phyloP scores from a whole-genome alignment of 768 basidiomycete genomes.

The Butyriboletus loyo region DNA sequence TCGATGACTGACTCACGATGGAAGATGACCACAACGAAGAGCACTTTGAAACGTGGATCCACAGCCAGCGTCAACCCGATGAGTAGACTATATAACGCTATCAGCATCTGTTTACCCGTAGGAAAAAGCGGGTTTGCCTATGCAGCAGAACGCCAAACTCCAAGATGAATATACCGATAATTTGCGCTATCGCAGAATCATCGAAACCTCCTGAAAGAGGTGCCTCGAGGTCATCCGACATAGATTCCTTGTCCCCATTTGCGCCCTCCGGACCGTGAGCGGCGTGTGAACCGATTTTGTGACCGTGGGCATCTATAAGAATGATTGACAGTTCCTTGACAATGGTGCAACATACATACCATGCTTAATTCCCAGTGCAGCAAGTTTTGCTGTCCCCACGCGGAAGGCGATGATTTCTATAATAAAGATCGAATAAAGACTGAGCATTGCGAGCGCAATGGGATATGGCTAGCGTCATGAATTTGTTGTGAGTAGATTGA shows the following conservation, averaged over 20 bases:
- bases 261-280: constrained; percentile 67
- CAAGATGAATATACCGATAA: constrained; percentile 85
- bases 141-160: constrained; percentile 93
- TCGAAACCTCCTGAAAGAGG: constrained; percentile 22
- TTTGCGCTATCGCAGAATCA: constrained; percentile 58
- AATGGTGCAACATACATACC: constrained; percentile 36
- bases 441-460: constrained; percentile 73
- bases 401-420: constrained; percentile 85
- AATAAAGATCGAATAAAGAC: constrained; percentile 82
- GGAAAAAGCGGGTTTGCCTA: constrained; percentile 39
- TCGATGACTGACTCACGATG: constrained; percentile 67
- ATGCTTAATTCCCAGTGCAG: constrained; percentile 58
- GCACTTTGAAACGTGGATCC: constrained; percentile 69
- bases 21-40: constrained; percentile 90
- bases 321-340: not conserved
- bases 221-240: constrained; percentile 28
- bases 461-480: constrained; percentile 64
- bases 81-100: constrained; percentile 49
- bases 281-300: constrained; percentile 54
- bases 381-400: constrained; percentile 74
- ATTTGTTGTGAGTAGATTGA: not conserved
- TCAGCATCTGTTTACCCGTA: not conserved
- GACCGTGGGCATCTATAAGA: constrained; percentile 61
- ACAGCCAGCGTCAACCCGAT: constrained; percentile 94
- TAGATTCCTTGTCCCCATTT: constrained; percentile 5